A percentile compares a stretch with the other conserved stretches of the same genome.
Evolutionary conservation across 2,329 filamentous ascomycete genomes (phyloP).

Genomic region (Xylaria sp.): DNA sequence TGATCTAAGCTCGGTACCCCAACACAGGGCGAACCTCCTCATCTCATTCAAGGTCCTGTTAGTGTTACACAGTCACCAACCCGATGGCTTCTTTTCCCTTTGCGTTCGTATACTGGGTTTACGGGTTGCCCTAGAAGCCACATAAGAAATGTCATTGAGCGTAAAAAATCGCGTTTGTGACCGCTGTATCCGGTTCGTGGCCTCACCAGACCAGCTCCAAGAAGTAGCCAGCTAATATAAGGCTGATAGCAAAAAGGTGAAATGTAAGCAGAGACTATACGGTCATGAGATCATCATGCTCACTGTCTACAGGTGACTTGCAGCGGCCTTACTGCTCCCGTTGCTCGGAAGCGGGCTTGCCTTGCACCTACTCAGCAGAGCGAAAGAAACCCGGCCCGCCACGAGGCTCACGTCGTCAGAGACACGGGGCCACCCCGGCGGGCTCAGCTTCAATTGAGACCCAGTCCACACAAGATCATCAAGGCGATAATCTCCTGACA

Average conservation of each 20-base stretch:
- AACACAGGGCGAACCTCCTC: background rate
- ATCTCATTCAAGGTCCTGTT: background rate
- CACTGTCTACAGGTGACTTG: constrained; percentile 45
- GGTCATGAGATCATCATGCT: constrained; percentile 14
- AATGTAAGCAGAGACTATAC: constrained; percentile 36
- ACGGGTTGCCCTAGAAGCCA: background rate
- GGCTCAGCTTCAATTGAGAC: constrained; percentile 20
- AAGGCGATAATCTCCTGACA: constrained; percentile 2
- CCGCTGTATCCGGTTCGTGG: constrained; percentile 44
- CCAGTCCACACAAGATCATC: constrained; percentile 1
- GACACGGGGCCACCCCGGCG: constrained; percentile 5
- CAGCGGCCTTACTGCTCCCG: constrained; percentile 49
- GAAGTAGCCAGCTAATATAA: constrained; percentile 24
- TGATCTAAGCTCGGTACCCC: background rate
- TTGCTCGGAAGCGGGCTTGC: constrained; percentile 45
- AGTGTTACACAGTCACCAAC: background rate
- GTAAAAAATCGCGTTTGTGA: constrained; percentile 43
- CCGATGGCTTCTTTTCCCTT: constrained; percentile 19
- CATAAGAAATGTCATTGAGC: constrained; percentile 26
- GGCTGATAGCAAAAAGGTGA: constrained; percentile 43
- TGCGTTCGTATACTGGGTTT: background rate
- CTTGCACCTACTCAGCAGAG: constrained; percentile 47
- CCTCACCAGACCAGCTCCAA: background rate
- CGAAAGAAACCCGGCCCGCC: constrained; percentile 49
- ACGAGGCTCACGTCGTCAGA: constrained; percentile 43